Evolutionary conservation across 495 filamentous ascomycete species (phyloP), one percentile per base, ranked within the genome.

Genomic region (Bacidia rubella): DNA sequence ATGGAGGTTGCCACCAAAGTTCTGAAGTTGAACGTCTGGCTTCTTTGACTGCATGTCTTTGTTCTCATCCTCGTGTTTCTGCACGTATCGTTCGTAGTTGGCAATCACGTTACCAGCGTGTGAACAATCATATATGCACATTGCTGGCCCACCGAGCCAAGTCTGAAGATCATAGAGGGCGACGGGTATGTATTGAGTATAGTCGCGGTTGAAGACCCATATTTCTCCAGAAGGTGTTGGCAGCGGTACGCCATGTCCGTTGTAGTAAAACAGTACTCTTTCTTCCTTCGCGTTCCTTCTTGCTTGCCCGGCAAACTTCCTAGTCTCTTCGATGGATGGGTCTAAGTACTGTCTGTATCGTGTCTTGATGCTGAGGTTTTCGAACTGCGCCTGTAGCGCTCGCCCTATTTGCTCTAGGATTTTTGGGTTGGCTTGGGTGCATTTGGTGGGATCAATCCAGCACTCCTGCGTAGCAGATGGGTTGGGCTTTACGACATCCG

Each of bases 191-290:
- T 99, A 99, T 66, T 99, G 92, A 0, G 92, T 99, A 63, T 95
- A 99, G 58, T 86, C 95, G 55, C 87, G 90, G 68, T 99, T 99
- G 68, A 99, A 98, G 2, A 97, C 93, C 92, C 92, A 99, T 11
- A 99, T 94, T 66, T 99, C 92, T 10, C 92, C 92, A 2, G 90
- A 96, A 2, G 85, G 79, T 2, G 92, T 99, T 25, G 92, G 92
- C 59, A 95, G 85, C 3, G 92, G 92, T n/a, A 99, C 92, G 21
- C 92, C 92, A 65, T 99, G 92, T 23, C 92, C 92, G 59, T 99
- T 99, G 72, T 97, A 99, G 65, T 99, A 92, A 60, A 97, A 88
- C 3, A 99, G 73, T 3, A 97, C 85, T 26, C 92, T 74, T 66
- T 99, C 92, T 48, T 96, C 89, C 65, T 95, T 94, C 25, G 93